Evolutionary conservation across 2,329 filamentous ascomycete genomes (phyloP), one percentile per base, ranked within the genome.

Genomic region (Parascedosporium putredinis): DNA sequence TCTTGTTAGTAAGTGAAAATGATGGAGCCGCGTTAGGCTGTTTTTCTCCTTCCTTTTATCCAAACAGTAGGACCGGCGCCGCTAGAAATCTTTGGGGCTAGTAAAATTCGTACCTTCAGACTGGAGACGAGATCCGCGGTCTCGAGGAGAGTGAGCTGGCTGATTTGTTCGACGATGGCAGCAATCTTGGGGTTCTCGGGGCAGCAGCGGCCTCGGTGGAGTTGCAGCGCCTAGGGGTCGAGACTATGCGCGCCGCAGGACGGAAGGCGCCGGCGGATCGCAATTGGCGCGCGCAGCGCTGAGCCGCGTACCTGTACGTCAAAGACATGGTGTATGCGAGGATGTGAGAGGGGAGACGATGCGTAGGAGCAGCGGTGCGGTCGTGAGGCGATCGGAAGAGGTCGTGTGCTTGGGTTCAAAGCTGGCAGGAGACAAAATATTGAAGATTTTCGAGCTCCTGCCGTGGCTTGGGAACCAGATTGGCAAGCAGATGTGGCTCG

Each of bases 151-250:
- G 90, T 98, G 79, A 99, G 84, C 79, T 93, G 84, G 72, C 91
- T 95, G 69, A 99, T 98, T 72, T 98, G 90, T 67, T 98, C 90
- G 63, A 99, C 93, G 63, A 99, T 98, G 53, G 79, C 81, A 59
- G 83, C 70, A 62, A 99, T 95, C 79, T 98, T 98, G 55, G 93
- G 89, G 71, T 87, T 95, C 54, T 74, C 69, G 60, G 78, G 51
- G 74, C 59, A 53, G 72, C 69, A 50, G 75, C 74, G 51, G 80
- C 81, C 60, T 90, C 86, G 59, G 88, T 90, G 55, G 88, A 91
- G 70, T 93, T 86, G 85, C 88, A 90, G 79, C 93, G 82, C 71
- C 86, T 81, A 64, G 67, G 64, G 38, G 68, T 63, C 50, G 68
- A 60, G 57, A 67, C 69, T 62, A 71, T 72, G 59, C 67, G 53